phyloP scores from a whole-genome alignment of 345 rosid genomes.

The Psidium guajava region DNA sequence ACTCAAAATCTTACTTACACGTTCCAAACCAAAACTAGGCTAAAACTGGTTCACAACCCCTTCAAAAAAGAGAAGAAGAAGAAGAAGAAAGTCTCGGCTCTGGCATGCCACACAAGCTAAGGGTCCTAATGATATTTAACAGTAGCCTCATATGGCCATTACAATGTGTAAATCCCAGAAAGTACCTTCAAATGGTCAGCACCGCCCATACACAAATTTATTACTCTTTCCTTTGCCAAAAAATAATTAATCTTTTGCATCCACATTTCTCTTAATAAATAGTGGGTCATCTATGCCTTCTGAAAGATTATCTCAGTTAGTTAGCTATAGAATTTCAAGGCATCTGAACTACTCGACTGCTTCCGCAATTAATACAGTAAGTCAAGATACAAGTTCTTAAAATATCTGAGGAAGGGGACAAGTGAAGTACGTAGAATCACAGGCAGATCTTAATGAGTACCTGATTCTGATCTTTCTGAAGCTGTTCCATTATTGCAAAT shows the following conservation, averaged over 20 bases:
- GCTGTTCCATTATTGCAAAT: conserved; percentile 76
- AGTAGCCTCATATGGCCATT: neutral
- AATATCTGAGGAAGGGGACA: neutral
- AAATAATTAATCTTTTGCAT: neutral
- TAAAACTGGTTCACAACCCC: neutral
- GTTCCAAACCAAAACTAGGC: neutral
- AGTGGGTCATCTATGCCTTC: neutral
- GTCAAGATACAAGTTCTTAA: neutral
- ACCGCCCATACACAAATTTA: neutral
- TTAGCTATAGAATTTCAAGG: neutral
- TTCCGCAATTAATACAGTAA: neutral
- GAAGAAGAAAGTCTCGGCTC: neutral
- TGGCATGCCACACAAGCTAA: neutral
- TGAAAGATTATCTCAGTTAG: neutral
- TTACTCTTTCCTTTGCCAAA: neutral
- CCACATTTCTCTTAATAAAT: neutral
- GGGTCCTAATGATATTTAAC: neutral
- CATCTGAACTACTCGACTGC: neutral
- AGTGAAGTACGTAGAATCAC: neutral
- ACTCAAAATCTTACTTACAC: neutral
- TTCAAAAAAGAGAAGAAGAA: neutral
- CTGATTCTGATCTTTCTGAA: conserved; percentile 52
- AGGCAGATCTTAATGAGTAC: conserved; percentile 11
- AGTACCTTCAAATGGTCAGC: neutral
- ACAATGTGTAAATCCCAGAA: neutral